Conservation (phyloP, 2,329 filamentous ascomycete species). For the Apiospora marii region DNA sequence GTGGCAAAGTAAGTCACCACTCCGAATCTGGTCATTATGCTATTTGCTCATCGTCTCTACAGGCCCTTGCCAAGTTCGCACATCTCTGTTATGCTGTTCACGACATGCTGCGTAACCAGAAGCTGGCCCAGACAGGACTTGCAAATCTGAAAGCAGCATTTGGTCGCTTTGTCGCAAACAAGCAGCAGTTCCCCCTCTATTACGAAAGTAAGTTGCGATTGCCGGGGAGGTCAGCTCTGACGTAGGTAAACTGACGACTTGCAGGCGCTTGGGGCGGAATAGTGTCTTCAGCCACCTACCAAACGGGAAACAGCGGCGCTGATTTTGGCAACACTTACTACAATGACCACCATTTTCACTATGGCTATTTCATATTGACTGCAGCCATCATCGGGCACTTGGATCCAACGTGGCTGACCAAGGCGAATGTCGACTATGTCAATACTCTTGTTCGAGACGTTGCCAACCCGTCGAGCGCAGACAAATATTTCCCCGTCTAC, state of each 20-base stretch:
- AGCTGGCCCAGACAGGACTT: constrained; percentile 65
- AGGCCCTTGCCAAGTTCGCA: constrained; percentile 80
- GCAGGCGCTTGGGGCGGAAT: constrained; percentile 78
- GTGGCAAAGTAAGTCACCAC: constrained; percentile 72
- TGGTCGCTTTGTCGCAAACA: constrained; percentile 70
- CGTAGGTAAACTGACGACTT: constrained; percentile 30
- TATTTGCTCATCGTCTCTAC: constrained; percentile 24
- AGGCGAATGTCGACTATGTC: constrained; percentile 78
- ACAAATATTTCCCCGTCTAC: constrained; percentile 81
- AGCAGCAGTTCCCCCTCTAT: constrained; percentile 70
- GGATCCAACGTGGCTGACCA: constrained; percentile 75
- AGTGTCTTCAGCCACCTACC: constrained; percentile 78
- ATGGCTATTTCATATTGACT: constrained; percentile 88
- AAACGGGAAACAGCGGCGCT: constrained; percentile 69
- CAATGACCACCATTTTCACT: constrained; percentile 80
- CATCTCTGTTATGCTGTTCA: constrained; percentile 70
- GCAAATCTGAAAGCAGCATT: constrained; percentile 71
- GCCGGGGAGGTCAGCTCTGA: neutral
- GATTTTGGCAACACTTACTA: constrained; percentile 94
- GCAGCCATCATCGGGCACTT: constrained; percentile 84
- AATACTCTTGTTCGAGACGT: constrained; percentile 84
- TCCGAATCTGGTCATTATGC: constrained; percentile 23
- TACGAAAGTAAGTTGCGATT: constrained; percentile 62
- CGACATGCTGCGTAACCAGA: constrained; percentile 66
- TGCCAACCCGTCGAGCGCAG: constrained; percentile 76